Percentiles rank a stretch among this genome's conserved stretches.
Evolutionary conservation across 495 filamentous ascomycete genomes (phyloP).

Genomic region (Aspergillus diversus): DNA sequence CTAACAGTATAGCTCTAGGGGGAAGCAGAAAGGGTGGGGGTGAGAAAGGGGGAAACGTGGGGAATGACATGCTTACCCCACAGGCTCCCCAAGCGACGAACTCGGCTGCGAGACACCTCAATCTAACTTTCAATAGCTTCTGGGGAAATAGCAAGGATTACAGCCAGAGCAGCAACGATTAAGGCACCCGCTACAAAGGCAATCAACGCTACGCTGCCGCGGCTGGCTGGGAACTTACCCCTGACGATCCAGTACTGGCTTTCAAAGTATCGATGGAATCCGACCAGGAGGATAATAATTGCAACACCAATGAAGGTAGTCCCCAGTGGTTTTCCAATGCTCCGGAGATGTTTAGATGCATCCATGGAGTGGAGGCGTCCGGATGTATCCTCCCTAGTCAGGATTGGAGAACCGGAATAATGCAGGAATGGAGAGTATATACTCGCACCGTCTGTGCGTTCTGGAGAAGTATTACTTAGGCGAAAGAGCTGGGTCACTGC

Average conservation of each 20-base stretch:
- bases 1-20: slow-evolving; percentile 8
- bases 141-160: slow-evolving; percentile 70
- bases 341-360: slow-evolving; percentile 58
- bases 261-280: slow-evolving; percentile 72
- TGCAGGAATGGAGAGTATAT: slow-evolving; percentile 28
- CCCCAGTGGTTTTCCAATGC: slow-evolving; percentile 89
- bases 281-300: slow-evolving; percentile 82
- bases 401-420: slow-evolving; percentile 23
- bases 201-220: slow-evolving; percentile 82
- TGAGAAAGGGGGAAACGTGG: slow-evolving; percentile 4
- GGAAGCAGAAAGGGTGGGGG: slow-evolving; percentile 2
- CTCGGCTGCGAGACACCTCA: not conserved
- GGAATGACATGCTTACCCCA: slow-evolving; percentile 10
- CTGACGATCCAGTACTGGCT: slow-evolving; percentile 83
- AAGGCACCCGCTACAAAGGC: slow-evolving; percentile 69
- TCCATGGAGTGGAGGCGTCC: slow-evolving; percentile 33
- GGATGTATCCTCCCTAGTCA: slow-evolving; percentile 21
- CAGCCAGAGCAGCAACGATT: slow-evolving; percentile 70
- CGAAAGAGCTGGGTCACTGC: slow-evolving; percentile 96
- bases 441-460: slow-evolving; percentile 13
- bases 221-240: slow-evolving; percentile 91
- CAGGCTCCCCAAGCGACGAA: not conserved
- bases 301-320: slow-evolving; percentile 89
- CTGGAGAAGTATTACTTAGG: slow-evolving; percentile 66
- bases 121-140: slow-evolving; percentile 45